Percentiles rank a stretch among this genome's conserved stretches.
phyloP scores from a whole-genome alignment of 768 basidiomycete genomes.

The Leccinellum rugosiceps region DNA sequence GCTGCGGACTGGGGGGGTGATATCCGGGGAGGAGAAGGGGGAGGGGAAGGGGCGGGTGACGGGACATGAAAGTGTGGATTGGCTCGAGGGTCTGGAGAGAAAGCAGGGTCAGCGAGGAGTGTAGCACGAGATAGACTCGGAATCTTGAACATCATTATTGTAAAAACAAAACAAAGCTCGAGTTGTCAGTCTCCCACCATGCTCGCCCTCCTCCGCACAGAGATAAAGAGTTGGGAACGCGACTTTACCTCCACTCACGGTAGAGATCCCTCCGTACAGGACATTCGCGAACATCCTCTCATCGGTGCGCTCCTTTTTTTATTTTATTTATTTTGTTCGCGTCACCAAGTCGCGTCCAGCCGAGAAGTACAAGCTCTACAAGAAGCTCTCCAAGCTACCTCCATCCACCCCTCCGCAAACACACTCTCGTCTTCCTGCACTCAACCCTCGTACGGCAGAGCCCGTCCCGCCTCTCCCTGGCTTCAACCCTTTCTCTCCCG shows the following conservation, averaged over 20 bases:
- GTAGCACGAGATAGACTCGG: background rate
- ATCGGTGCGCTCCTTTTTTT: slow-evolving; percentile 52
- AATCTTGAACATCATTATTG: background rate
- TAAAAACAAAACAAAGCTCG: background rate
- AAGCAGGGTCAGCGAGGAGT: slow-evolving; percentile 14
- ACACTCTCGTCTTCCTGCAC: slow-evolving; percentile 32
- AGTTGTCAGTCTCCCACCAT: background rate
- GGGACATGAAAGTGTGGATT: slow-evolving; percentile 40
- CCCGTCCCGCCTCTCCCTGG: slow-evolving; percentile 49
- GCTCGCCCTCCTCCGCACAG: slow-evolving; percentile 46
- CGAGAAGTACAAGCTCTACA: slow-evolving; percentile 79
- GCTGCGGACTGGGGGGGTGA: background rate
- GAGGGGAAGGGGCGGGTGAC: slow-evolving; percentile 15
- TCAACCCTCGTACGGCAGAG: slow-evolving; percentile 50
- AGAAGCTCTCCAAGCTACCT: slow-evolving; percentile 59
- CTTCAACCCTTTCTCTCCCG: slow-evolving; percentile 79
- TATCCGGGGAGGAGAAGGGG: background rate
- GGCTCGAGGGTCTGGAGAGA: slow-evolving; percentile 52
- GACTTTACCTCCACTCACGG: slow-evolving; percentile 55
- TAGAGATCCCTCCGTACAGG: slow-evolving; percentile 62
- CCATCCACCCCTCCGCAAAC: slow-evolving; percentile 35
- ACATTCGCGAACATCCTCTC: slow-evolving; percentile 58
- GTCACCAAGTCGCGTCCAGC: slow-evolving; percentile 39
- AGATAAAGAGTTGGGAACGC: slow-evolving; percentile 80
- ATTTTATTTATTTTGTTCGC: background rate